Percentiles rank a stretch among this genome's conserved stretches.
phyloP scores from a whole-genome alignment of 768 basidiomycete species.

The Mrakia frigida region DNA sequence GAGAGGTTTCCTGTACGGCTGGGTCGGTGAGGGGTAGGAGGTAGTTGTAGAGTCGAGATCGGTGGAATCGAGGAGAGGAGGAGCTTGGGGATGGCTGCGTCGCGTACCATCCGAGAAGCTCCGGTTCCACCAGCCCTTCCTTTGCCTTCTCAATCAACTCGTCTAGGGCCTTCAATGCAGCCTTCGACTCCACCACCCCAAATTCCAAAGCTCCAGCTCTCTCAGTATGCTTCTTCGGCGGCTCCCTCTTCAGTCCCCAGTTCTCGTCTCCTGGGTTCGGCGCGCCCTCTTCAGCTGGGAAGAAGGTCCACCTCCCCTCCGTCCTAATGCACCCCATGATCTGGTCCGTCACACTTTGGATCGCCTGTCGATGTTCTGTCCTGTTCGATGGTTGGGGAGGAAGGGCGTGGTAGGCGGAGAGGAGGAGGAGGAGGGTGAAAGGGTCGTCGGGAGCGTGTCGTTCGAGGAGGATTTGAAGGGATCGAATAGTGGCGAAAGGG shows the following conservation, averaged over 20 bases:
- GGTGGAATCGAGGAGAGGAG: neutral
- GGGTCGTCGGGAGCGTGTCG: conserved; percentile 5
- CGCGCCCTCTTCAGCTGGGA: neutral
- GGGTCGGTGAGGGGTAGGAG: neutral
- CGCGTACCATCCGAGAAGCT: conserved; percentile 4
- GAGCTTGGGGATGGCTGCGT: neutral
- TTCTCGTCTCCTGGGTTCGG: neutral
- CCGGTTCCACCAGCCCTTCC: neutral
- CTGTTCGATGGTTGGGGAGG: no score
- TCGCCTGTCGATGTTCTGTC: neutral
- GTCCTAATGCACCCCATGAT: neutral
- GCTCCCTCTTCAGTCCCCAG: neutral
- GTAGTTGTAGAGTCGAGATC: neutral
- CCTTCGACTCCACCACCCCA: neutral
- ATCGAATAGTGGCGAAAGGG: neutral
- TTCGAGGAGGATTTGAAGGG: neutral
- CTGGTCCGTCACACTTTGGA: neutral
- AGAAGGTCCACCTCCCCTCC: neutral
- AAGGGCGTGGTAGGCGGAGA: neutral
- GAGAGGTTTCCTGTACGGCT: neutral
- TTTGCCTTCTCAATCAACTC: neutral
- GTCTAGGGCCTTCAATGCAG: neutral
- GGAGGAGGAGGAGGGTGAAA: conserved; percentile 14
- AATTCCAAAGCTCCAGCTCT: neutral
- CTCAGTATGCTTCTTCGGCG: neutral